These are phyloP conservation scores for Skeletonema costatum DNA, from an alignment of 108 stramenopile genomes.

Conservation along the genomic window DNA sequence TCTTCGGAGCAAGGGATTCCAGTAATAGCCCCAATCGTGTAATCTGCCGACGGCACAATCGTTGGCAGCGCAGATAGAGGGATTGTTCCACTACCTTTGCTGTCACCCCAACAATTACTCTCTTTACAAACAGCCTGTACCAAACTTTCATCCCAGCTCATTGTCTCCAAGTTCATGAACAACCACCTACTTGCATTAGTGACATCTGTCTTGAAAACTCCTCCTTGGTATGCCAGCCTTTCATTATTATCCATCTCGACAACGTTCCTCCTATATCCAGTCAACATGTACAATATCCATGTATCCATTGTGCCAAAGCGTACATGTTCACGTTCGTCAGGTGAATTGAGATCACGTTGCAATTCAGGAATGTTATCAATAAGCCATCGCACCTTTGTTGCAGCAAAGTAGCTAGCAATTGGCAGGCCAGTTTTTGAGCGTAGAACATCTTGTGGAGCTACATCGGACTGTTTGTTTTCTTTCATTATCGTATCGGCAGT, in stretches of 20 bases:
- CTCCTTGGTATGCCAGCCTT: slow-evolving; percentile 65
- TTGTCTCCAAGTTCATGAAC: slow-evolving; percentile 87
- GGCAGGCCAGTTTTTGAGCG: slow-evolving; percentile 93
- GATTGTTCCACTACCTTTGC: slow-evolving; percentile 4
- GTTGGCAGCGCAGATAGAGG: slow-evolving; percentile 71
- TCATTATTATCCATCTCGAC: slow-evolving; percentile 63
- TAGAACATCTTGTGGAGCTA: slow-evolving; percentile 63
- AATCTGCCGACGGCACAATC: slow-evolving; percentile 70
- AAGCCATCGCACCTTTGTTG: slow-evolving; percentile 95
- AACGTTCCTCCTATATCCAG: slow-evolving; percentile 53
- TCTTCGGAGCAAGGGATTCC: slow-evolving; percentile 35
- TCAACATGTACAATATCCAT: slow-evolving; percentile 93
- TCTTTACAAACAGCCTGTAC: slow-evolving; percentile 61
- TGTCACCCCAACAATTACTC: slow-evolving; percentile 29
- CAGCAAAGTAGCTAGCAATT: slow-evolving; percentile 95
- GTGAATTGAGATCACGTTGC: slow-evolving; percentile 55
- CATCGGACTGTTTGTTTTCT: slow-evolving; percentile 28
- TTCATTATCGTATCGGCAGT: slow-evolving; percentile 78
- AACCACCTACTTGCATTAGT: slow-evolving; percentile 96
- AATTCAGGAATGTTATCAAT: slow-evolving; percentile 87
- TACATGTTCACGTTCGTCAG: slow-evolving; percentile 49
- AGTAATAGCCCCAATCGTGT: slow-evolving; percentile 44
- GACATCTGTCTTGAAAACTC: slow-evolving; percentile 91
- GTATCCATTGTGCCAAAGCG: slow-evolving; percentile 97
- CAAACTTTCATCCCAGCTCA: slow-evolving; percentile 86